These are phyloP conservation scores for Biscogniauxia mediterranea DNA, from an alignment of 2,329 filamentous ascomycete species.

Conservation along the genomic window DNA sequence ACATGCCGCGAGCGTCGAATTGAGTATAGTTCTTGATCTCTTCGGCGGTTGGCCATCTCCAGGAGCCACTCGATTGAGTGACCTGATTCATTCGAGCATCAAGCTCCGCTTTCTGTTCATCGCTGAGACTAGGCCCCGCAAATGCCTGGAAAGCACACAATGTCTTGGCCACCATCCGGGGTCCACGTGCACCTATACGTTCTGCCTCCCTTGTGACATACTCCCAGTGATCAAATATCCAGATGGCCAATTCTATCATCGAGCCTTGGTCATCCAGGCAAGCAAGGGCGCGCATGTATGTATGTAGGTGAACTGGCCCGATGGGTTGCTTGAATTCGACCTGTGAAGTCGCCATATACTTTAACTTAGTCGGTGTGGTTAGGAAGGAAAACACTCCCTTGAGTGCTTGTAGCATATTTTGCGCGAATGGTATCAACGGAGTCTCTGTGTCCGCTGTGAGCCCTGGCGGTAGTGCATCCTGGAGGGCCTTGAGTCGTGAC, in stretches of 20 bases:
- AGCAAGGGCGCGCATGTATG: conserved; percentile 63
- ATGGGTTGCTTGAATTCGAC: conserved; percentile 12
- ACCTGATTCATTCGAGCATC: conserved; percentile 19
- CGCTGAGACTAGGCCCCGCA: conserved; percentile 41
- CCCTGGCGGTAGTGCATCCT: background rate
- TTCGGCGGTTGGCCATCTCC: conserved; percentile 31
- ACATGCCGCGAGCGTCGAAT: conserved; percentile 20
- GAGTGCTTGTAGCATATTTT: conserved; percentile 6
- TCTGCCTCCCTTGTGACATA: conserved; percentile 36
- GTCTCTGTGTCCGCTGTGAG: background rate
- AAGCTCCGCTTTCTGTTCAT: conserved; percentile 21
- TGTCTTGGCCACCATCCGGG: conserved; percentile 32
- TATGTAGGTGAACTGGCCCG: conserved; percentile 50
- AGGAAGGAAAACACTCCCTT: conserved; percentile 25
- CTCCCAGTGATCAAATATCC: conserved; percentile 51
- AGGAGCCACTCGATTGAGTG: conserved; percentile 11
- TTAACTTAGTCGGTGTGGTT: conserved; percentile 22
- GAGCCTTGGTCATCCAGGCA: conserved; percentile 57
- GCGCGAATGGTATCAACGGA: conserved; percentile 11
- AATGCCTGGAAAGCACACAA: conserved; percentile 50
- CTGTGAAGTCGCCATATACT: conserved; percentile 12
- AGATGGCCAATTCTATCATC: conserved; percentile 56
- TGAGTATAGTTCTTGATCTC: conserved; percentile 28
- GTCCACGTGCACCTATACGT: conserved; percentile 29
- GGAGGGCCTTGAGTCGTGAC: conserved; percentile 15